Evolutionary conservation across 495 filamentous ascomycete species (phyloP), one percentile per base, ranked within the genome.

Genomic region (Annulohypoxylon moriforme): DNA sequence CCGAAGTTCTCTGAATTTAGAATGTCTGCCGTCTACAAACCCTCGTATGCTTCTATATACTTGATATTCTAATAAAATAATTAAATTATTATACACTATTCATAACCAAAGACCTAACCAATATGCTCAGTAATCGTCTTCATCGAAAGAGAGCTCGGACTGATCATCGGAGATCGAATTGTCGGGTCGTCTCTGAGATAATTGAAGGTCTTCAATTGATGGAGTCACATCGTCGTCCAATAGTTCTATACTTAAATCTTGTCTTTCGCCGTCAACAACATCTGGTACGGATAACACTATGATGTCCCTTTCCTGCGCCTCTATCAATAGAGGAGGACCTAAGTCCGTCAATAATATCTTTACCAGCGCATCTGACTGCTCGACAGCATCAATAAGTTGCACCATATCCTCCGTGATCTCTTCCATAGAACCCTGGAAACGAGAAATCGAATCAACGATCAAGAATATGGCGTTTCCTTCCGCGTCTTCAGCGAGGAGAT

Each of bases 261-360:
- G 55, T 31, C 34, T 58, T 40, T 16, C 55, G 3, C 55, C 55
- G 13, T 58, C 55, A 13, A 58, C 55, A 40, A 25, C 29, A 24
- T 58, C 55, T 9, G 55, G 55, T 11, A 58, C 55, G 0, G 34
- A 58, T 24, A 58, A 18, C 20, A 34, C 33, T 40, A 14, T 9
- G 18, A 58, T 58, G 20, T 29, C 20, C 14, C 20, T 59, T 42
- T 59, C 22, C 56, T 59, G 56, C 0, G 24, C 18, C 25, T 59
- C 34, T 14, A 59, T 59, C 36, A 44, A 29, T n/a, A 59, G 55
- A 40, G 55, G 36, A n/a, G 56, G 34, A 5, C 56, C 56, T 13
- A 59, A 9, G 29, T 59, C 56, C 24, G 36, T 59, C 20, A 44
- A 16, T 22, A 59, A 9, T n/a, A 44, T 29, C 8, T 59, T 59